These are phyloP conservation scores for Schrenkiella parvula DNA, from an alignment of 345 rosid genomes.

Conservation along the genomic window DNA sequence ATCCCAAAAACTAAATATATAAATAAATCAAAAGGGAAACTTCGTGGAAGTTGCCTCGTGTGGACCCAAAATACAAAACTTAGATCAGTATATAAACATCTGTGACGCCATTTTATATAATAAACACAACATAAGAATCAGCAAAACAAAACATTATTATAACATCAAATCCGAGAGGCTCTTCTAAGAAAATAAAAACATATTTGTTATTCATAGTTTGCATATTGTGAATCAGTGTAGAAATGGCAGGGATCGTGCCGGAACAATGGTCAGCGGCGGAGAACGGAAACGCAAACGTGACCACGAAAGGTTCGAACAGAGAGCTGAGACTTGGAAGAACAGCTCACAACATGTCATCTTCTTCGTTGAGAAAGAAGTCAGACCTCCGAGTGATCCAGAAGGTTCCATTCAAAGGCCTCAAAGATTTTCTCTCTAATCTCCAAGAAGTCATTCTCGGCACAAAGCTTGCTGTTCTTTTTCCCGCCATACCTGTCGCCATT, in stretches of 20 bases:
- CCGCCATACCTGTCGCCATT: constrained; percentile 73
- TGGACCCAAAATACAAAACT: background rate
- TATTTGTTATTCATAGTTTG: background rate
- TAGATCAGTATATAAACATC: background rate
- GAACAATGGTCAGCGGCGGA: constrained; percentile 29
- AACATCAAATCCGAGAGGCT: background rate
- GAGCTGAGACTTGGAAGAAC: constrained; percentile 65
- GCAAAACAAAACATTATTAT: background rate
- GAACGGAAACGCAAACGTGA: constrained; percentile 21
- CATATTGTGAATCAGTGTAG: background rate
- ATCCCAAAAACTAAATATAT: background rate
- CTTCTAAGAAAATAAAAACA: background rate
- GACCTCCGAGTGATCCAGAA: constrained; percentile 61
- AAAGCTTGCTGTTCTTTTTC: constrained; percentile 76
- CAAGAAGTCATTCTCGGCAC: constrained; percentile 92
- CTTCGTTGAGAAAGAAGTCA: constrained; percentile 76
- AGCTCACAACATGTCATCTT: constrained; percentile 86
- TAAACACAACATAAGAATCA: background rate
- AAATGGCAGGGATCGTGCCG: constrained; percentile 28
- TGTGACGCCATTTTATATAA: background rate
- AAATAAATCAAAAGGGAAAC: constrained; percentile 2
- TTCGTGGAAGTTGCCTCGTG: constrained; percentile 24
- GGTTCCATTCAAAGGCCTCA: constrained; percentile 52
- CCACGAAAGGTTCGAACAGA: constrained; percentile 48
- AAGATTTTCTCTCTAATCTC: constrained; percentile 54